Conservation (phyloP, 2,329 filamentous ascomycete genomes). For the Sporothrix sp. region DNA sequence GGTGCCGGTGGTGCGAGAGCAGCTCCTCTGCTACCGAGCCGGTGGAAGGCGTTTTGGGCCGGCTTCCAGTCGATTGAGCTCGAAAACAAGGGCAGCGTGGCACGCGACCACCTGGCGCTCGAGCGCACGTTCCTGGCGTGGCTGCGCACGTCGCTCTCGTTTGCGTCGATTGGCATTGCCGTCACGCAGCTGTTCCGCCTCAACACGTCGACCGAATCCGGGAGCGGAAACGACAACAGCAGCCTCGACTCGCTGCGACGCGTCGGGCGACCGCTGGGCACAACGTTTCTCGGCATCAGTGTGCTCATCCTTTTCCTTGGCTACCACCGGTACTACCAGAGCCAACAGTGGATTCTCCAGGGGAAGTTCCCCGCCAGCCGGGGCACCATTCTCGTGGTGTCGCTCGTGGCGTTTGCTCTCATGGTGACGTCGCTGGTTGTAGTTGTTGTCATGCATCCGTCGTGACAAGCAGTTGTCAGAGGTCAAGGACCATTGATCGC, state of each 20-base stretch:
- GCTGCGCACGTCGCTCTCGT: constrained; percentile 72
- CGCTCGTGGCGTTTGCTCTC: constrained; percentile 52
- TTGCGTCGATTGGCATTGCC: constrained; percentile 73
- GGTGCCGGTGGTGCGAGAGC: background rate
- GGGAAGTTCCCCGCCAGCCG: constrained; percentile 74
- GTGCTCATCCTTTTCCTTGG: constrained; percentile 67
- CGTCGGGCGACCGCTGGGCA: constrained; percentile 64
- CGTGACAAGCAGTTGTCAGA: background rate
- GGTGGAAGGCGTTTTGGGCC: constrained; percentile 39
- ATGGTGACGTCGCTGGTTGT: constrained; percentile 52
- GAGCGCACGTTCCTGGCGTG: constrained; percentile 80
- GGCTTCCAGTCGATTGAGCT: constrained; percentile 58
- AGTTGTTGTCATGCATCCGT: constrained; percentile 45
- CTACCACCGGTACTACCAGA: constrained; percentile 68
- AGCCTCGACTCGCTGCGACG: constrained; percentile 40
- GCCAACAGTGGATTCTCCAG: constrained; percentile 68
- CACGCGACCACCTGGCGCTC: constrained; percentile 70
- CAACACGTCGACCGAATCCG: constrained; percentile 55
- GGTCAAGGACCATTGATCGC: too few relatives aligned
- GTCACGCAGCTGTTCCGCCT: constrained; percentile 78
- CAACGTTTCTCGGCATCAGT: constrained; percentile 65
- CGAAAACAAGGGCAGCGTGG: constrained; percentile 79
- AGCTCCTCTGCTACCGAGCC: constrained; percentile 20
- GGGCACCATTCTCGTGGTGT: constrained; percentile 62
- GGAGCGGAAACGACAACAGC: constrained; percentile 21